Conservation (phyloP, 768 basidiomycete genomes). For the Boletus pseudopeckii region DNA sequence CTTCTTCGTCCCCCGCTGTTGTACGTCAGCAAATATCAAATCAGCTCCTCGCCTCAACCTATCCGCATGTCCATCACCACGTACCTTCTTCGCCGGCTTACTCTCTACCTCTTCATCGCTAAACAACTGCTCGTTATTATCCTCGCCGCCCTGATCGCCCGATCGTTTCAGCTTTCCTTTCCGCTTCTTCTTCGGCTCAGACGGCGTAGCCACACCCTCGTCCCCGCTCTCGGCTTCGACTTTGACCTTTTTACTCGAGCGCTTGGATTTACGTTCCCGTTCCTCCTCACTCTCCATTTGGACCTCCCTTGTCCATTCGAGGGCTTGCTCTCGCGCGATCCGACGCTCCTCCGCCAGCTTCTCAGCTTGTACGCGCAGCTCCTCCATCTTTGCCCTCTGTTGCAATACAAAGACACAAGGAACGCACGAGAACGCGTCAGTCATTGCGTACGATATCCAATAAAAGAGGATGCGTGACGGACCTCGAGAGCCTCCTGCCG, state of each 20-base stretch:
- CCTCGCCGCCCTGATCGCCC: slow-evolving; percentile 48
- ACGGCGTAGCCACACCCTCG: slow-evolving; percentile 33
- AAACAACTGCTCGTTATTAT: slow-evolving; percentile 62
- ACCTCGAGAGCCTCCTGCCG: slow-evolving; percentile 67
- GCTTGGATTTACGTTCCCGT: slow-evolving; percentile 61
- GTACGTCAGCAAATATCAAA: not conserved
- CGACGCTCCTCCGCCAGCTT: slow-evolving; percentile 78
- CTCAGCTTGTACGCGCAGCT: slow-evolving; percentile 66
- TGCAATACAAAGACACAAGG: not conserved
- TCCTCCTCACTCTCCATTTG: slow-evolving; percentile 76
- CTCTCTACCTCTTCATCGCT: slow-evolving; percentile 62
- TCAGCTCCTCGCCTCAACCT: not conserved
- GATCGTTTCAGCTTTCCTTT: slow-evolving; percentile 69
- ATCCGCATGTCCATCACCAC: slow-evolving; percentile 7
- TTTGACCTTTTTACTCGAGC: slow-evolving; percentile 50
- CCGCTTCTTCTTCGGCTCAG: slow-evolving; percentile 73
- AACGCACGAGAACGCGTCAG: not conserved
- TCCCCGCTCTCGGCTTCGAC: slow-evolving; percentile 51
- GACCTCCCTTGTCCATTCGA: slow-evolving; percentile 70
- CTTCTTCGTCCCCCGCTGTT: slow-evolving; percentile 57
- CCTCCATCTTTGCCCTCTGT: slow-evolving; percentile 60
- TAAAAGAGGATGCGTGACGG: slow-evolving; percentile 18
- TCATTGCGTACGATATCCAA: not conserved
- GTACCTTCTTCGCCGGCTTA: slow-evolving; percentile 68
- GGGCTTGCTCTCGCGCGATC: slow-evolving; percentile 71